Percentiles rank a stretch among this genome's conserved stretches.
Conservation (phyloP, 306 rosid species). For the Ormosia semicastrata region DNA sequence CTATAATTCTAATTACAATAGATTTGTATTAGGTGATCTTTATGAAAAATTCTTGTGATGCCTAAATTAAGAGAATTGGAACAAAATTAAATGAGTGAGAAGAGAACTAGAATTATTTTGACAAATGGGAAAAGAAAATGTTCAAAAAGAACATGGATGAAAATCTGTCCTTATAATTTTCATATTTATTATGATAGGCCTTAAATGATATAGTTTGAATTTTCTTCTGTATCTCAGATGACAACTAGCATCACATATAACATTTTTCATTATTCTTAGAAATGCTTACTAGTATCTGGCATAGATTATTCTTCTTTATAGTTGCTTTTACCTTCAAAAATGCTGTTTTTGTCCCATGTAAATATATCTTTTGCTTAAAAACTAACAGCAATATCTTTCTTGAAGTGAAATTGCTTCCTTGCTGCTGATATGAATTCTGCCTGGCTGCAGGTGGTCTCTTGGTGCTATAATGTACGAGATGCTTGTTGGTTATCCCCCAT, state of each 20-base stretch:
- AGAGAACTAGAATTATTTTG: background rate
- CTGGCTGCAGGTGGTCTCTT: constrained; percentile 91
- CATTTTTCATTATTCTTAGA: background rate
- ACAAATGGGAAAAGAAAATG: background rate
- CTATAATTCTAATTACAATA: too few species aligned
- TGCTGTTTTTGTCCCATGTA: background rate
- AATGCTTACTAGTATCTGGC: background rate
- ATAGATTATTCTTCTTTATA: background rate
- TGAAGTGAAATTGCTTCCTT: background rate
- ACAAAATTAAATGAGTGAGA: background rate
- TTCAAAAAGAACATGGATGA: background rate
- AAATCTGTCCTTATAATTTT: background rate
- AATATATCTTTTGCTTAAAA: background rate
- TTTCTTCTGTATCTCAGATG: background rate
- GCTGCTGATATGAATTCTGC: constrained; percentile 22
- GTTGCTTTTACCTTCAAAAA: background rate
- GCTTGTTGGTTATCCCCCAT: constrained; percentile 97
- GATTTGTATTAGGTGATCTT: background rate
- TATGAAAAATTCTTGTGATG: background rate
- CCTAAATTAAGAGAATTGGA: background rate
- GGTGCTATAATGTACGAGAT: constrained; percentile 97
- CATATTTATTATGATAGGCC: background rate
- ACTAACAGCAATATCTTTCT: background rate
- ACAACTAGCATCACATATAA: background rate
- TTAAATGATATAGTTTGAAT: background rate